phyloP scores from a whole-genome alignment of 768 basidiomycete genomes.

The Xanthoconium purpureum region DNA sequence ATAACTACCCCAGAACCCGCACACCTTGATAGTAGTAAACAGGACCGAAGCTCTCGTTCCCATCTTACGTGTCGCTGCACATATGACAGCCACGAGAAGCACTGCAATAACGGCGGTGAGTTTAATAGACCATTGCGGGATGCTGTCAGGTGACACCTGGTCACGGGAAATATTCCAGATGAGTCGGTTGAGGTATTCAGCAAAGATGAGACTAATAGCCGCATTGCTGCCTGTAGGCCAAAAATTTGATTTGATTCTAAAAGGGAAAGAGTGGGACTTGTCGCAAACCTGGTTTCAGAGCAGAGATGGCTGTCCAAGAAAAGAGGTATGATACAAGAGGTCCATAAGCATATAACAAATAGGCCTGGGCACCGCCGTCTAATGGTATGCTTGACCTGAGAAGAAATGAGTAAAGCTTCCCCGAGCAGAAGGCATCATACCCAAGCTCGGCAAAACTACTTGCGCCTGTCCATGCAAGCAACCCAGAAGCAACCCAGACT shows the following conservation, averaged over 20 bases:
- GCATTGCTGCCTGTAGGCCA: slow-evolving; percentile 59
- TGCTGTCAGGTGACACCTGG: slow-evolving; percentile 69
- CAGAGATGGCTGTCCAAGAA: slow-evolving; percentile 91
- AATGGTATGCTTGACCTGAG: slow-evolving; percentile 33
- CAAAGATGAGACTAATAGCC: slow-evolving; percentile 85
- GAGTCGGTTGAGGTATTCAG: slow-evolving; percentile 89
- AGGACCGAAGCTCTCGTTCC: slow-evolving; percentile 81
- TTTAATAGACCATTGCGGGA: slow-evolving; percentile 92
- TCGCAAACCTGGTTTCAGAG: slow-evolving; percentile 72
- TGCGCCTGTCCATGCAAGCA: slow-evolving; percentile 93
- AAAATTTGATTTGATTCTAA: slow-evolving; percentile 1
- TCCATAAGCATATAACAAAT: slow-evolving; percentile 86
- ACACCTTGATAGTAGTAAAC: slow-evolving; percentile 86
- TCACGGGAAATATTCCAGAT: slow-evolving; percentile 73
- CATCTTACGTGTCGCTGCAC: slow-evolving; percentile 70
- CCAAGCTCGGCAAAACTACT: slow-evolving; percentile 93
- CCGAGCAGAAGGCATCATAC: slow-evolving; percentile 37
- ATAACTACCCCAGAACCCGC: slow-evolving; percentile 2
- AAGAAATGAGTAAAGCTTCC: background rate
- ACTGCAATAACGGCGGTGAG: slow-evolving; percentile 77
- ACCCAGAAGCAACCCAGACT: slow-evolving; percentile 81
- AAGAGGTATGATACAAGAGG: slow-evolving; percentile 87
- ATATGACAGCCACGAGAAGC: slow-evolving; percentile 67
- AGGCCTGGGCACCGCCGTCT: slow-evolving; percentile 65
- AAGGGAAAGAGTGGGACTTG: background rate